phyloP scores from a whole-genome alignment of 139 green algal genomes.

The Chlamydomonas sp. region DNA sequence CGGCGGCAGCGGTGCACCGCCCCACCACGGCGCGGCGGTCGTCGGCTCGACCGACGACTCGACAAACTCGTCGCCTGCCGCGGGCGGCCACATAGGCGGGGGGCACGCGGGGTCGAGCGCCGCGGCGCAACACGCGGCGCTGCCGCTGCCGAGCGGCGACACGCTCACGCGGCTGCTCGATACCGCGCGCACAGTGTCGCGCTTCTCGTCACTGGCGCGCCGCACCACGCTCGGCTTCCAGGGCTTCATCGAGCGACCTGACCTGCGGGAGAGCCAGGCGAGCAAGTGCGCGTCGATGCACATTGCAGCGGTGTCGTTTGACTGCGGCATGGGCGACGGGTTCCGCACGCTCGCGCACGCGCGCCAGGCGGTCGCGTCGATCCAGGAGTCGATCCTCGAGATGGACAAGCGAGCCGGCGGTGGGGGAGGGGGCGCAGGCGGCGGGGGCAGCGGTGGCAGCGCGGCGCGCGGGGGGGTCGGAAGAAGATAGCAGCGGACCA shows the following conservation, averaged over 20 bases:
- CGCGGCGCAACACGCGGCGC: not conserved
- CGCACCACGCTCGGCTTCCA: slow-evolving; percentile 22
- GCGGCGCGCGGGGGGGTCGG: too few species aligned
- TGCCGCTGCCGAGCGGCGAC: not conserved
- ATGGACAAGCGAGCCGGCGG: too few species aligned
- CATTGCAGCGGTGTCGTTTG: slow-evolving; percentile 25
- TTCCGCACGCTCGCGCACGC: slow-evolving; percentile 9
- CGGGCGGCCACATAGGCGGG: not conserved
- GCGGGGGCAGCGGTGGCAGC: too few species aligned
- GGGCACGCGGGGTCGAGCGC: not conserved
- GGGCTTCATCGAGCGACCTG: slow-evolving; percentile 20
- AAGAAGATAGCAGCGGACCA: too few species aligned
- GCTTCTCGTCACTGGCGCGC: slow-evolving; percentile 15
- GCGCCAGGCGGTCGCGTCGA: not conserved
- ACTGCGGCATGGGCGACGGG: slow-evolving; percentile 11
- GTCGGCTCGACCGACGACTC: slow-evolving; percentile 4
- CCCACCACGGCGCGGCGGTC: not conserved
- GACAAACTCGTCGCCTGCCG: slow-evolving; percentile 1
- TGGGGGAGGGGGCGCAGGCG: too few species aligned
- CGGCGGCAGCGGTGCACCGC: not conserved
- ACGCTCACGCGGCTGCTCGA: slow-evolving; percentile 12
- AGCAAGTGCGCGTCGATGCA: slow-evolving; percentile 29
- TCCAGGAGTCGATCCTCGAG: too few species aligned
- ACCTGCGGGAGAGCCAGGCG: slow-evolving; percentile 18
- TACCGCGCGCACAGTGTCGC: not conserved